Conservation (phyloP, 2,329 filamentous ascomycete species). For the Lachnum nothofagi region DNA sequence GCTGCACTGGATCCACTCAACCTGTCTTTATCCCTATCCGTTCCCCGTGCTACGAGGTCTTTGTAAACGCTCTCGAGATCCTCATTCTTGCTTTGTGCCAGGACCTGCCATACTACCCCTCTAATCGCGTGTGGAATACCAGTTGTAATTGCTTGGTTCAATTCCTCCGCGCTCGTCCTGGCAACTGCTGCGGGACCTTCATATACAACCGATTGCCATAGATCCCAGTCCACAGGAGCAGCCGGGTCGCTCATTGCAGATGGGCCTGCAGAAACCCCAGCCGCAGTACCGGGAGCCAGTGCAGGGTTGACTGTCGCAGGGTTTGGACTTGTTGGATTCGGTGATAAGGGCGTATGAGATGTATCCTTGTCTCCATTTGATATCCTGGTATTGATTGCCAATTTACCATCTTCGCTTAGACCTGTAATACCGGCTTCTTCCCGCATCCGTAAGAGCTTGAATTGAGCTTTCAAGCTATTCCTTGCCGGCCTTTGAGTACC, state of each 20-base stretch:
- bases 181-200: slow-evolving; percentile 86
- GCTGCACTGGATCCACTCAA: slow-evolving; percentile 36
- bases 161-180: slow-evolving; percentile 79
- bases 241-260: slow-evolving; percentile 60
- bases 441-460: slow-evolving; percentile 70
- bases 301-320: slow-evolving; percentile 62
- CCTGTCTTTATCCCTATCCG: slow-evolving; percentile 70
- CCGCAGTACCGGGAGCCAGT: slow-evolving; percentile 78
- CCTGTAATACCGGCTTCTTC: slow-evolving; percentile 61
- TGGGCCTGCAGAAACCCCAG: slow-evolving; percentile 72
- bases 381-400: slow-evolving; percentile 38
- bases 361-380: slow-evolving; percentile 34
- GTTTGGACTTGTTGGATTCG: slow-evolving; percentile 39
- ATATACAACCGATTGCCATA: slow-evolving; percentile 95
- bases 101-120: slow-evolving; percentile 97
- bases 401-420: slow-evolving; percentile 44
- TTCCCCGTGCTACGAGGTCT: slow-evolving; percentile 73
- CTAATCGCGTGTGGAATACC: slow-evolving; percentile 93
- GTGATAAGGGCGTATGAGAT: slow-evolving; percentile 35
- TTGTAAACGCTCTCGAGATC: slow-evolving; percentile 83
- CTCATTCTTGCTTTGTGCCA: slow-evolving; percentile 91
- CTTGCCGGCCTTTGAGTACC: slow-evolving; percentile 45
- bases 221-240: slow-evolving; percentile 89
- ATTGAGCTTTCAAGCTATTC: slow-evolving; percentile 70
- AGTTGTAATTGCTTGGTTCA: slow-evolving; percentile 84